Base-by-base conservation (phyloP, 306 rosid species). In the Cucumis melo region DNA sequence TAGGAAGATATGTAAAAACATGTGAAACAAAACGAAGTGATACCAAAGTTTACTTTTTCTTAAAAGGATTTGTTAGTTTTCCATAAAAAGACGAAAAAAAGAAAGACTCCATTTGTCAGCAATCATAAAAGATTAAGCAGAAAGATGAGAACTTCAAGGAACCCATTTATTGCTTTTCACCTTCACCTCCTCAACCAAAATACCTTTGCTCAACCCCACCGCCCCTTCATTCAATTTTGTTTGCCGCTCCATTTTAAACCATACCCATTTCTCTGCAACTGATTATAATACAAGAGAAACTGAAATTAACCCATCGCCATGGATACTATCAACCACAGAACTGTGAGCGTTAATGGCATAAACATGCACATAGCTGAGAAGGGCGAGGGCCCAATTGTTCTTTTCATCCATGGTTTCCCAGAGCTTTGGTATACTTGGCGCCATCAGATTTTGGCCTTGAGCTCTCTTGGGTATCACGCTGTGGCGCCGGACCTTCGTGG, bases 371-470 rank as follows among this genome's bases (percentile, higher is more conserved):
- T 92, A 54, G 93, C 92, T 5, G 93, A 88, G 80, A 92, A 83
- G 55, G 97, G 96, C 8, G 10, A 82, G 63, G 96, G 97, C 8
- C 96, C 88, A 0, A 27, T 88, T 19, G 82, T 92, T 59, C 92
- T 90, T 62, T 82, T 92, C 87, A 23, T 92, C 83, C 93, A 92
- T 74, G 96, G 96, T 59, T 92, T 92, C 78, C 97, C 96, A 0
- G 93, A 90, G 27, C 80, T 88, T 10, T 92, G 96, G 96, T 88
- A 86, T 78, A 27, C 96, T 0, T 92, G 92, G 97, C 90, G 91
- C 54, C 93, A 92, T 81, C 96, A 92, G 84, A 92, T 90, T 78
- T 2, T 73, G 1, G 78, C 85, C 12, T 62, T 90, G 0, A 83
- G 92, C 55, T 82, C 92, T 15, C 82, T 50, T 0, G 96, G 92